Percentiles rank a stretch among this genome's conserved stretches.
Evolutionary conservation across 2,329 filamentous ascomycete genomes (phyloP).

Genomic region (Cercospora sesami): DNA sequence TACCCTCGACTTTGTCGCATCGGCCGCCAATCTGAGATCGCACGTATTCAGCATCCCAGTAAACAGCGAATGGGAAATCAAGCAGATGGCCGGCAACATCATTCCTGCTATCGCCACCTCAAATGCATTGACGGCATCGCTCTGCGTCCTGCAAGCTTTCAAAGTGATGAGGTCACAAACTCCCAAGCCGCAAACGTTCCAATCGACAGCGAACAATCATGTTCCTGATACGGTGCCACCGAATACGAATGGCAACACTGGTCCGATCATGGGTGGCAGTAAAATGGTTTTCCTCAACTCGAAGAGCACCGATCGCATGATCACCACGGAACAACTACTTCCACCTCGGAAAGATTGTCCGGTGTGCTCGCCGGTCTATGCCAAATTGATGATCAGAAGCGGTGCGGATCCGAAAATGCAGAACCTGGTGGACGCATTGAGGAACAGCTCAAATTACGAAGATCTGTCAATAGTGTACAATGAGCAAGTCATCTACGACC

Average conservation of each 20-base stretch:
- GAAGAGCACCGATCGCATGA: constrained; percentile 61
- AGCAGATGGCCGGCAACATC: constrained; percentile 98
- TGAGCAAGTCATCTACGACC: constrained; percentile 78
- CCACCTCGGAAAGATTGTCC: constrained; percentile 78
- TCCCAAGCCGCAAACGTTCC: constrained; percentile 16
- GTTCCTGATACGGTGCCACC: constrained; percentile 12
- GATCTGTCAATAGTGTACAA: constrained; percentile 72
- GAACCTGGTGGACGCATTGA: constrained; percentile 76
- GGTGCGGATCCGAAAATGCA: constrained; percentile 70
- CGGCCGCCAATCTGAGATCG: constrained; percentile 86
- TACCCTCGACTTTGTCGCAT: constrained; percentile 89
- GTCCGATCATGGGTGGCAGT: constrained; percentile 31
- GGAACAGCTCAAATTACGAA: constrained; percentile 69
- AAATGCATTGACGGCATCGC: constrained; percentile 89
- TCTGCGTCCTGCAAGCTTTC: constrained; percentile 90
- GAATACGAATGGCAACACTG: constrained; percentile 20
- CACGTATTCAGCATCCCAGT: constrained; percentile 83
- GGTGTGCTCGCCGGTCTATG: constrained; percentile 59
- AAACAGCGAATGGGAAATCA: constrained; percentile 93
- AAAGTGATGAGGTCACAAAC: constrained; percentile 72
- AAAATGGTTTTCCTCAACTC: constrained; percentile 82
- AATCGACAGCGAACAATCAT: constrained; percentile 20
- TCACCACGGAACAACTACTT: constrained; percentile 57
- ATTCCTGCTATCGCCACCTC: constrained; percentile 98
- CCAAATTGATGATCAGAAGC: constrained; percentile 25